These are phyloP conservation scores for Carex arenaria DNA, from an alignment of 202 grass and related monocot genomes.

Conservation along the genomic window DNA sequence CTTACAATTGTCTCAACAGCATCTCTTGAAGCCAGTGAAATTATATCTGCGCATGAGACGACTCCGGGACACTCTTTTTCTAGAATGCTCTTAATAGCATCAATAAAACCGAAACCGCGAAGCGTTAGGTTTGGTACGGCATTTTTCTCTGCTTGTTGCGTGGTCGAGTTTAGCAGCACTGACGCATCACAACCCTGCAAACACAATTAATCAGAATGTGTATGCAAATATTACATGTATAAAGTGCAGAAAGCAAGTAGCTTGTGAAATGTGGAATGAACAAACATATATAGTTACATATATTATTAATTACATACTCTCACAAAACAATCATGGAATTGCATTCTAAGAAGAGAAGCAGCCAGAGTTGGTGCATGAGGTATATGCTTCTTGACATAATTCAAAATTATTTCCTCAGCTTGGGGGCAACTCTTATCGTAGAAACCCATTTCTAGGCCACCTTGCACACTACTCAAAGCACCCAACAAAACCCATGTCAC, in stretches of 20 bases:
- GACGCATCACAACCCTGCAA: slow-evolving; percentile 88
- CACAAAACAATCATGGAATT: slow-evolving; percentile 99
- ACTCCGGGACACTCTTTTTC: slow-evolving; percentile 84
- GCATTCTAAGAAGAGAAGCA: slow-evolving; percentile 71
- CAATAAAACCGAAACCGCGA: slow-evolving; percentile 67
- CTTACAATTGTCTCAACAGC: slow-evolving; percentile 59
- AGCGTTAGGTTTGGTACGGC: slow-evolving; percentile 61
- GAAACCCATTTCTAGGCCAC: slow-evolving; percentile 48
- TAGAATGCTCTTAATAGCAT: slow-evolving; percentile 52
- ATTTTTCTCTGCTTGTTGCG: slow-evolving; percentile 52
- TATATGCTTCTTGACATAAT: slow-evolving; percentile 53
- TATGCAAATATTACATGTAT: not conserved
- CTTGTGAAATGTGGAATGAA: not conserved
- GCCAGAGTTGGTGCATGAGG: slow-evolving; percentile 58
- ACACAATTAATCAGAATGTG: not conserved
- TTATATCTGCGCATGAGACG: slow-evolving; percentile 82
- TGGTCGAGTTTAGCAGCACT: slow-evolving; percentile 66
- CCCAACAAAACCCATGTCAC: not conserved
- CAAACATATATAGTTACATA: not conserved
- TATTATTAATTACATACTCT: slow-evolving; percentile 31
- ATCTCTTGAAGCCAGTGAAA: slow-evolving; percentile 70
- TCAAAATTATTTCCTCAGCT: slow-evolving; percentile 61
- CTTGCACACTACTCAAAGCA: not conserved
- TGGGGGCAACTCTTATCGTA: slow-evolving; percentile 60
- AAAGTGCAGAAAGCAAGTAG: not conserved